Evolutionary conservation across 2,329 filamentous ascomycete genomes (phyloP), one percentile per base, ranked within the genome.

Genomic region (Dendryphion nanum): DNA sequence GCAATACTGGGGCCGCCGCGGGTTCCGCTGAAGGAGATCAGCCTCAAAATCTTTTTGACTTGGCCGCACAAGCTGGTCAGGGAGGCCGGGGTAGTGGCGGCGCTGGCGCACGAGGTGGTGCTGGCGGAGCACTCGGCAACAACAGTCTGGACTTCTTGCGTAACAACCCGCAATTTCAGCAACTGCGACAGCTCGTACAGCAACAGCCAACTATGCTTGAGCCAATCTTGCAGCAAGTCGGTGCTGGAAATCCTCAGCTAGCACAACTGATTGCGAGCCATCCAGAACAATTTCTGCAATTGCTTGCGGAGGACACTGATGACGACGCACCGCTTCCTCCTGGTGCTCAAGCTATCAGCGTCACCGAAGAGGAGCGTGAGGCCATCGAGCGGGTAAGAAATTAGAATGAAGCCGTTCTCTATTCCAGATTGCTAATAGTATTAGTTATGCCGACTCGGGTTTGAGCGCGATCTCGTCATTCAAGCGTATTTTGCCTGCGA

Each of bases 401-500:
- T 31, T 14, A 23, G 24, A 7, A 26, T 29, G 14, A 30, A 39
- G 14, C 6, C 12, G 28, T 7, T 5, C 17, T 33, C 30, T 24
- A 38, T 30, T n/a, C 45, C 10, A 33, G 37, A 42, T 33, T 36
- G 21, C 36, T 50, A 17, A 51, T 42, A 6, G 35, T 50, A 37
- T 6, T 20, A 95, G 87, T 76, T 98, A 61, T 95, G 89, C 71
- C 85, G 86, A 48, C 82, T 98, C 30, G 93, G 93, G 23, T 98
- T 98, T 65, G 83, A 91, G 56, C 83, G 90, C 43, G 89, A 97
- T 55, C 81, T 89, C 55, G 93, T 93, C 35, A 95, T 97, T 52
- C 91, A 98, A 71, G 93, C 93, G 18, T 98, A 97, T 72, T 98
- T 98, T 64, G 93, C 93, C 21, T 98, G 93, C 68, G 93, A 98